These are phyloP conservation scores for Urostyla sp. DNA, from an alignment of 73 alveolate genomes.

Conservation along the genomic window DNA sequence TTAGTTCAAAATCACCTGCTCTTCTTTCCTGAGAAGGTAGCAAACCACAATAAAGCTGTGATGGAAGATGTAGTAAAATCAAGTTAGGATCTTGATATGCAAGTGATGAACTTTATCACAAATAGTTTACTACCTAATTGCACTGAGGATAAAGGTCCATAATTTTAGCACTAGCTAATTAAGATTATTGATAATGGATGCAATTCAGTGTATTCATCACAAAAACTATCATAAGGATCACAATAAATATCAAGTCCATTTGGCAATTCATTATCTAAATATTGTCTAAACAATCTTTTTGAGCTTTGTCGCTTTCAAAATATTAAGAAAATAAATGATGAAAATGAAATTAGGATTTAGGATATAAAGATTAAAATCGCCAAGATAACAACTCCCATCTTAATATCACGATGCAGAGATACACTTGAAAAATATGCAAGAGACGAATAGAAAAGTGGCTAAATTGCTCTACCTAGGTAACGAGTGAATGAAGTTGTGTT, in stretches of 20 bases:
- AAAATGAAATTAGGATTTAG: slow-evolving; percentile 55
- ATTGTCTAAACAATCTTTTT: slow-evolving; percentile 77
- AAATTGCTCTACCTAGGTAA: slow-evolving; percentile 77
- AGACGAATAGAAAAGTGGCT: slow-evolving; percentile 83
- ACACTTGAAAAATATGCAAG: slow-evolving; percentile 77
- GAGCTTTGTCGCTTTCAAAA: slow-evolving; percentile 71
- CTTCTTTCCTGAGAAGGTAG: slow-evolving; percentile 48
- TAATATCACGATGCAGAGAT: slow-evolving; percentile 85
- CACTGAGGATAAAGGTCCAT: slow-evolving; percentile 33
- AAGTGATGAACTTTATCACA: slow-evolving; percentile 72
- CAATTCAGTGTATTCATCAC: slow-evolving; percentile 47
- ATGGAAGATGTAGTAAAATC: slow-evolving; percentile 71
- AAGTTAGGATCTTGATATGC: slow-evolving; percentile 69
- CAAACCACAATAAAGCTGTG: slow-evolving; percentile 71
- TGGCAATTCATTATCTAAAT: slow-evolving; percentile 62
- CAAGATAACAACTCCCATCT: slow-evolving; percentile 84
- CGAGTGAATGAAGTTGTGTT: slow-evolving; percentile 77
- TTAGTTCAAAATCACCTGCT: slow-evolving; percentile 8
- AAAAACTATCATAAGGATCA: slow-evolving; percentile 7
- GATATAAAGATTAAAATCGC: slow-evolving; percentile 81
- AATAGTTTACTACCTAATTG: slow-evolving; percentile 64
- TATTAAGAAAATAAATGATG: slow-evolving; percentile 50
- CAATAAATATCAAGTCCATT: slow-evolving; percentile 25
- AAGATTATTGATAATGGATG: slow-evolving; percentile 70
- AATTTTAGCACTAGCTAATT: slow-evolving; percentile 58